Conservation (phyloP, 2,329 filamentous ascomycete genomes). For the Trichoderma atroviride region DNA sequence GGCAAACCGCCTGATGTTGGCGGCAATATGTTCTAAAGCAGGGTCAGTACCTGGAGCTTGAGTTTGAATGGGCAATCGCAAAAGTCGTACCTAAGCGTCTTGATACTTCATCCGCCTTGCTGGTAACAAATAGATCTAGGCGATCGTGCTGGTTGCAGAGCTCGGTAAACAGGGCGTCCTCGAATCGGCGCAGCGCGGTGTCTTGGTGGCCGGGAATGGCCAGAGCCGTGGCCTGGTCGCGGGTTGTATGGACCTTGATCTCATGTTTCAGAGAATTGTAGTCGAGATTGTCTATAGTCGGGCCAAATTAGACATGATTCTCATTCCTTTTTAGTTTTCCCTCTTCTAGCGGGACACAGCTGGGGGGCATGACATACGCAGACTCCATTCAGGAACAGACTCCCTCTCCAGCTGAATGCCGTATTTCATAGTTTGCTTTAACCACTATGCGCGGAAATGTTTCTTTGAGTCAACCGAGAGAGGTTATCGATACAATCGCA, state of each 20-base stretch:
- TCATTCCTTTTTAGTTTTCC: not conserved
- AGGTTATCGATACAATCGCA: not conserved
- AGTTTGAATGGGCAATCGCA: not conserved
- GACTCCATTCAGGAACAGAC: constrained; percentile 80
- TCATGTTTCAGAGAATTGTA: constrained; percentile 85
- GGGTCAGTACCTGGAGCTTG: not conserved
- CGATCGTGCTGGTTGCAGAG: constrained; percentile 76
- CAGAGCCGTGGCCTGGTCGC: constrained; percentile 68
- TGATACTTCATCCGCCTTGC: constrained; percentile 78
- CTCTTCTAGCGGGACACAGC: constrained; percentile 18
- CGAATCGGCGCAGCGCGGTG: constrained; percentile 62
- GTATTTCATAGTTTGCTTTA: constrained; percentile 43
- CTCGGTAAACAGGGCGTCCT: constrained; percentile 70
- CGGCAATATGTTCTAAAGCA: constrained; percentile 52
- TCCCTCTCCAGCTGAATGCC: constrained; percentile 66
- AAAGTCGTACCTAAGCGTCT: constrained; percentile 61
- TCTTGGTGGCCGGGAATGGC: constrained; percentile 74
- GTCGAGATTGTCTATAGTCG: constrained; percentile 74
- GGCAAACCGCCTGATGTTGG: constrained; percentile 51
- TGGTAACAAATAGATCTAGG: constrained; percentile 75
- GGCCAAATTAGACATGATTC: not conserved
- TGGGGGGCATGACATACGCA: constrained; percentile 55
- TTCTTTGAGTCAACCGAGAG: not conserved
- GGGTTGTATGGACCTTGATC: constrained; percentile 79
- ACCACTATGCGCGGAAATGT: not conserved